Conservation (phyloP, 768 basidiomycete genomes). For the Tricholoma flavovirens region DNA sequence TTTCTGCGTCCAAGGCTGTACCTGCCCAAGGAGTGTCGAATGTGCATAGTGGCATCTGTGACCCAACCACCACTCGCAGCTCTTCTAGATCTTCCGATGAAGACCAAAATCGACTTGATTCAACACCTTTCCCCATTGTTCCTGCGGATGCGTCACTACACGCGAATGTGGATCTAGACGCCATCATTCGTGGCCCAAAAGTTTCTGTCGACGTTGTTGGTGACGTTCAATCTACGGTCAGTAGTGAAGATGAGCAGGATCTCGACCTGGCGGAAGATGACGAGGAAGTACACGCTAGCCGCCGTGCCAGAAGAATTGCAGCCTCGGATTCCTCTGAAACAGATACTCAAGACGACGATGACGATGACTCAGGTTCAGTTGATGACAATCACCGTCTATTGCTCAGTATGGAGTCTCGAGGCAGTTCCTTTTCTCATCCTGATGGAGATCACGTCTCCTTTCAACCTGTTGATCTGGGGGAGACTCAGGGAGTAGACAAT, state of each 20-base stretch:
- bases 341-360: conserved; percentile 34
- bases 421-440: conserved; percentile 1
- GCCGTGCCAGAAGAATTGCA: conserved; percentile 24
- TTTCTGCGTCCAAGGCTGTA: background rate
- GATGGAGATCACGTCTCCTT: conserved; percentile 21
- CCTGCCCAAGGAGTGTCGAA: background rate
- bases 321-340: conserved; percentile 19
- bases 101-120: background rate
- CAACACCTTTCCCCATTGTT: conserved; percentile 19
- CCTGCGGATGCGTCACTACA: conserved; percentile 18
- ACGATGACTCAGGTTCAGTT: conserved; percentile 14
- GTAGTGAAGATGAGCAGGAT: conserved; percentile 36
- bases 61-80: background rate
- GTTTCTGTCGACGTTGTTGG: conserved; percentile 20
- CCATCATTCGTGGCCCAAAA: conserved; percentile 34
- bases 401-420: background rate
- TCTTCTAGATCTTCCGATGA: conserved; percentile 5
- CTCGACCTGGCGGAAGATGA: conserved; percentile 31
- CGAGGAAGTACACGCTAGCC: conserved; percentile 12
- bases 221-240: conserved; percentile 35
- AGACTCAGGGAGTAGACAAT: conserved; percentile 27
- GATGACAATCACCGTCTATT: background rate
- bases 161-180: conserved; percentile 30
- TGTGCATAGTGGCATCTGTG: background rate
- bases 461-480: conserved; percentile 25